phyloP scores from a whole-genome alignment of 768 basidiomycete genomes.

The Wakefieldia striispora region DNA sequence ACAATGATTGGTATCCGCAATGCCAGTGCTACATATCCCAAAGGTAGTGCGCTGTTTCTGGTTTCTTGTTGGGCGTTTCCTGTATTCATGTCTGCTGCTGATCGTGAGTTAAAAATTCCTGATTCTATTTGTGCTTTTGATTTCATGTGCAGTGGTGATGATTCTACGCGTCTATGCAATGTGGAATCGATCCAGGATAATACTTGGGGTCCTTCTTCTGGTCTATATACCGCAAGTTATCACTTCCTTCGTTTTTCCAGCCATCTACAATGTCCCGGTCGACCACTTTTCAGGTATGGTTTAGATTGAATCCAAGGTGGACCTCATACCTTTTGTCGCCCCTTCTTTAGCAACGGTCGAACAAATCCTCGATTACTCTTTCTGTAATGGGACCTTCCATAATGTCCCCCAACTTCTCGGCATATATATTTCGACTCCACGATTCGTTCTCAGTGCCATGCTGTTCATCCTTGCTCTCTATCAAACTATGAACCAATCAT shows the following conservation, averaged over 20 bases:
- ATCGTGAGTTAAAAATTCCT: slow-evolving; percentile 8
- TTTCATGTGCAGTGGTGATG: slow-evolving; percentile 13
- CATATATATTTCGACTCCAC: not conserved
- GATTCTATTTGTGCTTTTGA: not conserved
- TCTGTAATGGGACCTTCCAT: not conserved
- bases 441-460: slow-evolving; percentile 1
- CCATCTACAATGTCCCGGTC: not conserved
- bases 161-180: slow-evolving; percentile 17
- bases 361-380: not conserved
- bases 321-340: too few species aligned
- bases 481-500: not conserved
- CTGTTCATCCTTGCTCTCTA: not conserved
- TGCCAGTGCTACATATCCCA: not conserved
- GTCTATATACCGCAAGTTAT: not conserved
- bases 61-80: slow-evolving; percentile 8
- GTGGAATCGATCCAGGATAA: slow-evolving; percentile 7
- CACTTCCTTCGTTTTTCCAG: not conserved
- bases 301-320: not conserved
- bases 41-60: slow-evolving; percentile 3
- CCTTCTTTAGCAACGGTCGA: not conserved
- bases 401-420: not conserved
- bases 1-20: too few species aligned
- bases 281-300: slow-evolving; percentile 3
- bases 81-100: slow-evolving; percentile 12
- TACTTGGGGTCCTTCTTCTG: slow-evolving; percentile 5